phyloP scores from a whole-genome alignment of 2,329 filamentous ascomycete species.

The Talaromyces sp. region DNA sequence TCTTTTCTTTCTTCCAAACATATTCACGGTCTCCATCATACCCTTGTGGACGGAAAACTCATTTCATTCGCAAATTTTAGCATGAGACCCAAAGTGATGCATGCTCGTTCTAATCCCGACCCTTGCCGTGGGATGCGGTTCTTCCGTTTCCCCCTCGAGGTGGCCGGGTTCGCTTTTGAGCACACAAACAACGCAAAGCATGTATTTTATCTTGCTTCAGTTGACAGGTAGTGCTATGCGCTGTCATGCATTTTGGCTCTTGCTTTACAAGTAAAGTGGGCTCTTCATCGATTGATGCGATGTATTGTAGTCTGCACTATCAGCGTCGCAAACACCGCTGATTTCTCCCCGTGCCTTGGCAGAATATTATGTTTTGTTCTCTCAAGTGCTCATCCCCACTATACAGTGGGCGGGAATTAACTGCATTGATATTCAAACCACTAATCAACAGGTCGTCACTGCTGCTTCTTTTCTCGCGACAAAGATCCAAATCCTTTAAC shows the following conservation, averaged over 20 bases:
- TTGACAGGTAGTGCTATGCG: background rate
- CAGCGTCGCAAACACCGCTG: too few species aligned
- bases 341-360: background rate
- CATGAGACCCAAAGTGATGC: conserved; percentile 45
- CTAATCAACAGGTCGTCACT: conserved; percentile 1
- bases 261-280: too few species aligned
- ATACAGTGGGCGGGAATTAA: background rate
- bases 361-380: conserved; percentile 16
- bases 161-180: conserved; percentile 51
- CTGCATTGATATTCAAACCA: background rate
- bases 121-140: conserved; percentile 28
- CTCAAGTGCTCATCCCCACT: background rate
- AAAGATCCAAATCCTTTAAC: background rate
- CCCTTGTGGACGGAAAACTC: conserved; percentile 45
- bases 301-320: too few species aligned
- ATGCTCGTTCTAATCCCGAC: conserved; percentile 50
- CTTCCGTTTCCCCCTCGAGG: conserved; percentile 28
- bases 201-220: background rate
- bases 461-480: too few species aligned
- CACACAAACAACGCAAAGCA: conserved; percentile 34
- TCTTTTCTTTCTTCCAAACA: conserved; percentile 28
- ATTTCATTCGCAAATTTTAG: conserved; percentile 48
- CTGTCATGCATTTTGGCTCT: too few species aligned
- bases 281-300: too few species aligned
- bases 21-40: conserved; percentile 49